phyloP scores from a whole-genome alignment of 1,284 basidiomycete genomes.

The Apiotrichum montevideense region DNA sequence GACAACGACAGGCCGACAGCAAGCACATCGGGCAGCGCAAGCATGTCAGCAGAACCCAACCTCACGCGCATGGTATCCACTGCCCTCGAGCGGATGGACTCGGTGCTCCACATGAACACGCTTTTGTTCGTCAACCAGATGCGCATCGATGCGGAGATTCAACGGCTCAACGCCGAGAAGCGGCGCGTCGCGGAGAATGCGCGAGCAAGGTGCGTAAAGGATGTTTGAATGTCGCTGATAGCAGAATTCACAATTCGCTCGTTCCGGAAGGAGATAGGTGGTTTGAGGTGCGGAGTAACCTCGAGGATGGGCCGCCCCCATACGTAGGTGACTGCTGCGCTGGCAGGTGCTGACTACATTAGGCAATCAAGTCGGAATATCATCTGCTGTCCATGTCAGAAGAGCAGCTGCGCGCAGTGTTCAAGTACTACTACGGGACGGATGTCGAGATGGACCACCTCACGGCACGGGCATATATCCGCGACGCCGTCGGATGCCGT shows the following conservation, averaged over 20 bases:
- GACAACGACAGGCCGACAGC: too few relatives aligned
- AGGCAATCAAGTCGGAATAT: neutral
- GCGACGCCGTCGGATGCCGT: slow-evolving; percentile 1
- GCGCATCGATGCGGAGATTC: neutral
- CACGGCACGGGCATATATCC: neutral
- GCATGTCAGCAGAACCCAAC: neutral
- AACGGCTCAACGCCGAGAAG: neutral
- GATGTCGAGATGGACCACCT: slow-evolving; percentile 2
- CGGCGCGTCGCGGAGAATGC: neutral
- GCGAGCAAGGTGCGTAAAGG: neutral
- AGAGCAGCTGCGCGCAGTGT: neutral
- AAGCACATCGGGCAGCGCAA: too few relatives aligned
- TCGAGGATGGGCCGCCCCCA: neutral
- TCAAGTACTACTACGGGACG: neutral
- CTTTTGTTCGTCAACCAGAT: slow-evolving; percentile 2
- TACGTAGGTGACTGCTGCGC: neutral
- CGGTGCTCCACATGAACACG: slow-evolving; percentile 2
- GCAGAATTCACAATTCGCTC: neutral
- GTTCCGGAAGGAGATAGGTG: neutral
- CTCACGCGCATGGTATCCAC: neutral
- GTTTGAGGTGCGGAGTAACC: neutral
- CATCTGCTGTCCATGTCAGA: slow-evolving; percentile 1
- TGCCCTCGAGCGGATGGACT: neutral
- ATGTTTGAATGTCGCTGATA: neutral
- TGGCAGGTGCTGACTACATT: neutral